Conservation (phyloP, 768 basidiomycete species). For the Gelatoporia subvermispora region DNA sequence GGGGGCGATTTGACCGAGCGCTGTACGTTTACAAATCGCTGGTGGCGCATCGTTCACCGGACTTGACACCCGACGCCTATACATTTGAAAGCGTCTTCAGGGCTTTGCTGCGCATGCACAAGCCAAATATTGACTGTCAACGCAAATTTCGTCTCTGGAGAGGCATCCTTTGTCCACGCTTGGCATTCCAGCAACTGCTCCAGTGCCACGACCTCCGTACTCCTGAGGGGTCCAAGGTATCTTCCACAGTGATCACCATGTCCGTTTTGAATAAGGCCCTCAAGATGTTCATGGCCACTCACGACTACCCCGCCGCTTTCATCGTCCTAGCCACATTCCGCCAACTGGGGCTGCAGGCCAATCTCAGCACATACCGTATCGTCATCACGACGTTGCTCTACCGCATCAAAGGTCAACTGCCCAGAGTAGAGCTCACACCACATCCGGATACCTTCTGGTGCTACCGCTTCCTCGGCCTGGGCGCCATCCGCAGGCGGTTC, state of each 20-base stretch:
- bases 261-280: slow-evolving; percentile 38
- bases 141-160: slow-evolving; percentile 15
- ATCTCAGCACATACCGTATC: slow-evolving; percentile 13
- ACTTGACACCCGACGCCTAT: slow-evolving; percentile 34
- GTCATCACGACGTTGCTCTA: slow-evolving; percentile 10
- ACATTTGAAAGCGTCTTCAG: slow-evolving; percentile 44
- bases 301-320: slow-evolving; percentile 47
- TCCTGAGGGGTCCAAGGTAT: neutral
- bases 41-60: slow-evolving; percentile 24
- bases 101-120: slow-evolving; percentile 15
- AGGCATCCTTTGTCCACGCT: slow-evolving; percentile 32
- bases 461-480: slow-evolving; percentile 21
- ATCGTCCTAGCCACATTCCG: slow-evolving; percentile 29
- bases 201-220: slow-evolving; percentile 25
- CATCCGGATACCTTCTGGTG: slow-evolving; percentile 8
- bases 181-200: slow-evolving; percentile 43
- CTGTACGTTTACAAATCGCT: slow-evolving; percentile 42
- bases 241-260: slow-evolving; percentile 8
- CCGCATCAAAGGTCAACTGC: slow-evolving; percentile 8
- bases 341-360: slow-evolving; percentile 1
- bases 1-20: slow-evolving; percentile 28
- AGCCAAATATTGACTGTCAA: slow-evolving; percentile 12
- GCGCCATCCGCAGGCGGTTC: neutral
- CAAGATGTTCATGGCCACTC: slow-evolving; percentile 36
- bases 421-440: neutral